Conservation (phyloP, 1,284 basidiomycete genomes). For the Melampsora larici-populina region DNA sequence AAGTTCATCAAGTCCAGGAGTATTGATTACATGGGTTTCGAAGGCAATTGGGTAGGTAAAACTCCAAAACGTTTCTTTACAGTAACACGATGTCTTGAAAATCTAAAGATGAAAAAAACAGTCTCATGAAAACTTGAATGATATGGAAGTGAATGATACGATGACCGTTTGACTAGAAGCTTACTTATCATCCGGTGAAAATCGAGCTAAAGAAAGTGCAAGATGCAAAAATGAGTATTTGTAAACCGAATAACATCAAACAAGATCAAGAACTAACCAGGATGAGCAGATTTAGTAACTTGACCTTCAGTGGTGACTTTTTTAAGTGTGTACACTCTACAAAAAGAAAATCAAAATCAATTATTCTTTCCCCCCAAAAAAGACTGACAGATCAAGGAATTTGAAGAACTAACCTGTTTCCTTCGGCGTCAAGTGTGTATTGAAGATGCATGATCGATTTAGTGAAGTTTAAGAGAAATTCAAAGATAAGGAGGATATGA, state of each 20-base stretch:
- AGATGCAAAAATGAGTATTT: neutral
- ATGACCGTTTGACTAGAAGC: neutral
- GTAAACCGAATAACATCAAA: neutral
- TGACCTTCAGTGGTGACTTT: conserved; percentile 75
- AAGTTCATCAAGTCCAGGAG: no score
- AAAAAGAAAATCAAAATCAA: conserved; percentile 44
- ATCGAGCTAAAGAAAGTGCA: conserved; percentile 66
- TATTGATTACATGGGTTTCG: conserved; percentile 75
- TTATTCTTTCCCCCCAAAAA: no score
- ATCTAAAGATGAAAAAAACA: no score
- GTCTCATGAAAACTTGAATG: no score
- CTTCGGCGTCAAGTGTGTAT: conserved; percentile 26
- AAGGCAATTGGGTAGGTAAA: conserved; percentile 79
- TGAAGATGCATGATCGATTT: conserved; percentile 27
- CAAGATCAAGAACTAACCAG: conserved; percentile 62
- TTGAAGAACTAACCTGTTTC: conserved; percentile 40
- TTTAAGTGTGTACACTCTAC: conserved; percentile 87
- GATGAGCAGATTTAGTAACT: conserved; percentile 88
- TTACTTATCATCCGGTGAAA: conserved; percentile 89
- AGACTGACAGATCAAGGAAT: no score
- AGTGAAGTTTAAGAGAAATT: no score
- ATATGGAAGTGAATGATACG: neutral
- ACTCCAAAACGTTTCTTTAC: conserved; percentile 74
- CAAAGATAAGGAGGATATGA: no score
- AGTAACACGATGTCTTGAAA: conserved; percentile 88